Percentiles rank a stretch among this genome's conserved stretches.
Evolutionary conservation across 192 early-diverging fungal genomes (phyloP).

Genomic region (Helicostylum pulchrum): DNA sequence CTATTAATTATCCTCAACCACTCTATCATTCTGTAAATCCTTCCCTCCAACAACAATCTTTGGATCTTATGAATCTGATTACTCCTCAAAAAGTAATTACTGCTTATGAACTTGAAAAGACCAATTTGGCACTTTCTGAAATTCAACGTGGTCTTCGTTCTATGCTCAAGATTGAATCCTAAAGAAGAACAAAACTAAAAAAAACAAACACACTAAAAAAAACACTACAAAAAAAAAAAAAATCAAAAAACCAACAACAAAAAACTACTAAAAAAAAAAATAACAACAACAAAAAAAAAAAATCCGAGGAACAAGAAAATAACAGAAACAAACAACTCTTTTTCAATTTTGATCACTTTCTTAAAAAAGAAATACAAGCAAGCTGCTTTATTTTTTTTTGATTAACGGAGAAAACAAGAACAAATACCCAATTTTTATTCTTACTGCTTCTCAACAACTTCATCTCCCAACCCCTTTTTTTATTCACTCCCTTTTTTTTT

Average conservation of each 20-base stretch:
- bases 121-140: conserved; percentile 37
- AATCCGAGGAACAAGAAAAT: conserved; percentile 5
- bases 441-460: neutral
- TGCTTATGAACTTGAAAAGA: conserved; percentile 32
- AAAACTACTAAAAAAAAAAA: conserved; percentile 2
- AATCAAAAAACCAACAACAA: neutral
- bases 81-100: conserved; percentile 9
- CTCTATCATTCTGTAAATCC: conserved; percentile 7
- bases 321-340: too few relatives aligned
- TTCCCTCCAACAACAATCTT: conserved; percentile 18
- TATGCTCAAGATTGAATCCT: conserved; percentile 49
- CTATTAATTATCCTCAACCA: conserved; percentile 20
- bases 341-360: too few relatives aligned
- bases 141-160: conserved; percentile 47
- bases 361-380: too few relatives aligned
- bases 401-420: too few relatives aligned
- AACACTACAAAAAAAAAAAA: conserved; percentile 1
- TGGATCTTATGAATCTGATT: conserved; percentile 20
- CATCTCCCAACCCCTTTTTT: neutral
- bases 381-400: too few relatives aligned
- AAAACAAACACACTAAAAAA: neutral
- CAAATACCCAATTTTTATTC: neutral
- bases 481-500: neutral
- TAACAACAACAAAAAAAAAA: conserved; percentile 7
- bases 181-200: neutral